Evolutionary conservation across 73 alveolate genomes (phyloP), one percentile per base, ranked within the genome.

Genomic region (Breviolum minutum): DNA sequence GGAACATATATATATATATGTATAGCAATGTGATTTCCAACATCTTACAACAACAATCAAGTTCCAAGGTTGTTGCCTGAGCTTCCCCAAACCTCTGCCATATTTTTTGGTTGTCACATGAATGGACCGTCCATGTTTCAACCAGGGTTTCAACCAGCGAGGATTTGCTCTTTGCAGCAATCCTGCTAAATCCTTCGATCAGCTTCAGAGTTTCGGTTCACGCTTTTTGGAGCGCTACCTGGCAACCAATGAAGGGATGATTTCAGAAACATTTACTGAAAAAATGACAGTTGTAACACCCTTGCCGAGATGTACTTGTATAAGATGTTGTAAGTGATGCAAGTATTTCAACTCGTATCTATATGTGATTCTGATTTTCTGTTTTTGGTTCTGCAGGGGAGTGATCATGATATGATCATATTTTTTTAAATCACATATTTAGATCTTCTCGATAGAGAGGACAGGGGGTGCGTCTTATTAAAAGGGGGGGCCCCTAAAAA

Each of bases 131-230:
- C 48, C 86, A 77, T n/a, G 63, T 12, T 63, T n/a, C 16, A 8
- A 9, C 40, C 12, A 30, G 17, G 24, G 11, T 11, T 17, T 14
- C 19, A 0, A 11, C 60, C 4, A 40, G 26, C 16, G 68, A 92
- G 98, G 98, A 14, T 92, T 92, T 29, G 98, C 98, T 63, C 81
- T 92, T 7, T 92, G 98, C 98, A 92, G 98, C 98, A 92, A 92
- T 80, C 98, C 98, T 32, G 30, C 63, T 69, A 80, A 92, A 68
- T 81, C 98, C 40, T 92, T 92, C 60, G 98, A 81, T 17, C 98
- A 92, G 90, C 98, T 92, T 27, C 89, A 92, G 29, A 62, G 84
- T 87, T 95, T 95, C 48, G 99, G 99, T 6, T 79, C 83, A 27
- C 69, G 87, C 62, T 95, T 95, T n/a, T 87, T 95, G 32, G 94